These are phyloP conservation scores for Chlamydomonas eustigma DNA, from an alignment of 139 green algal genomes.

Conservation along the genomic window DNA sequence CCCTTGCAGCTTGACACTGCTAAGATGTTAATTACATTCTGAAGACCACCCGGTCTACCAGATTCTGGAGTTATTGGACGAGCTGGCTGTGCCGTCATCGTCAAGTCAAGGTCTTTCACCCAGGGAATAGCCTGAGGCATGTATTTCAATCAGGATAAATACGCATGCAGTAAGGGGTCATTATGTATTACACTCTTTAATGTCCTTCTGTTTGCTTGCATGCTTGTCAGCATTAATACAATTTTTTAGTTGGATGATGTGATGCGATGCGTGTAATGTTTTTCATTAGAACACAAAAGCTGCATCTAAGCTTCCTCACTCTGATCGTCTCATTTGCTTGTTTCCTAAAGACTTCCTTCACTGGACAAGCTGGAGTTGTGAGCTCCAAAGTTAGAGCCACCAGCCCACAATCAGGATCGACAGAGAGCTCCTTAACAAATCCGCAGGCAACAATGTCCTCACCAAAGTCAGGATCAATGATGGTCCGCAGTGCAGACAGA, in stretches of 20 bases:
- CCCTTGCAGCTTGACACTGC: slow-evolving; percentile 88
- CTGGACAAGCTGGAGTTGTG: slow-evolving; percentile 95
- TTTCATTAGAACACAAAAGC: no score
- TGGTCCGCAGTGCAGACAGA: slow-evolving; percentile 67
- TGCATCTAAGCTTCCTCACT: no score
- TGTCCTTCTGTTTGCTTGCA: no score
- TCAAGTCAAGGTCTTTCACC: slow-evolving; percentile 65
- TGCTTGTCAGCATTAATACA: no score
- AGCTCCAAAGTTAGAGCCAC: slow-evolving; percentile 88
- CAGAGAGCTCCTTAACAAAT: slow-evolving; percentile 89
- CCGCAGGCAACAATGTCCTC: slow-evolving; percentile 93
- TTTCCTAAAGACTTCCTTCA: slow-evolving; percentile 93
- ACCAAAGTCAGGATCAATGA: slow-evolving; percentile 98
- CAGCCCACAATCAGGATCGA: slow-evolving; percentile 37
- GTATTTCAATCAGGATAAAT: background rate
- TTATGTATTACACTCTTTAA: no score
- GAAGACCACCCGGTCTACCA: slow-evolving; percentile 70
- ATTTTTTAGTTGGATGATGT: no score
- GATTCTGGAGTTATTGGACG: slow-evolving; percentile 60
- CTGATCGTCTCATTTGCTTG: slow-evolving; percentile 50
- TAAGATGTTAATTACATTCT: slow-evolving; percentile 85
- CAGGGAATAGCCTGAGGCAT: slow-evolving; percentile 46
- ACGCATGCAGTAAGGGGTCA: no score
- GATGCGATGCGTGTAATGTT: no score
- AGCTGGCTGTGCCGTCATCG: slow-evolving; percentile 75